Evolutionary conservation across 1,284 basidiomycete genomes (phyloP).

Genomic region (Sporisorium iseilematis-ciliati): DNA sequence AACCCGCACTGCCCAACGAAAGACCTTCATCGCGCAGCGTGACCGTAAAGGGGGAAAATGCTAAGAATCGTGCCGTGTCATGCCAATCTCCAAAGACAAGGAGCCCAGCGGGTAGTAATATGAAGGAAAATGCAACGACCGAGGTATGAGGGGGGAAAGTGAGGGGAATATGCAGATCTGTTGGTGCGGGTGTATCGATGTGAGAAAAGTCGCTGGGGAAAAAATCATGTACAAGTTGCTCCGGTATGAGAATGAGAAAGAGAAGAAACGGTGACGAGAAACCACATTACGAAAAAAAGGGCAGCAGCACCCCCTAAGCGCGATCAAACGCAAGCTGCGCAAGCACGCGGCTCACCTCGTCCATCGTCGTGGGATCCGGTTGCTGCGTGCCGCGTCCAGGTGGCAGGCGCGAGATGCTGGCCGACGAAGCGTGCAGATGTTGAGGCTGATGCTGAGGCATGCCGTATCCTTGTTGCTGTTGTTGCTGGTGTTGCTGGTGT

Average conservation of each 20-base stretch:
- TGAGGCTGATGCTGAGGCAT: constrained; percentile 34
- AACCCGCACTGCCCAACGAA: no score
- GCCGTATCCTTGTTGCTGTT: constrained; percentile 25
- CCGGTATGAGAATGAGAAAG: not conserved
- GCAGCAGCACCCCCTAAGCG: constrained; percentile 20
- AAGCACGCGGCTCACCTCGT: constrained; percentile 66
- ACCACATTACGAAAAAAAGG: not conserved
- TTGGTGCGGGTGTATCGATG: constrained; percentile 6
- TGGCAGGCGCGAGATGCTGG: constrained; percentile 58
- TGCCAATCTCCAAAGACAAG: not conserved
- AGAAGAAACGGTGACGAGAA: constrained; percentile 1
- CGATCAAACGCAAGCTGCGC: constrained; percentile 65
- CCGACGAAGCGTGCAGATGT: constrained; percentile 41
- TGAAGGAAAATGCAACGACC: not conserved
- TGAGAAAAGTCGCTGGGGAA: not conserved
- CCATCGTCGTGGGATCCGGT: constrained; percentile 57
- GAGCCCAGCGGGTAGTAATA: constrained; percentile 5
- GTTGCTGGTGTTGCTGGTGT: constrained; percentile 13
- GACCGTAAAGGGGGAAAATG: no score
- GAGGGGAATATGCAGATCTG: constrained; percentile 2
- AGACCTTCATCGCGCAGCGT: no score
- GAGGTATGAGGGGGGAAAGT: constrained; percentile 11
- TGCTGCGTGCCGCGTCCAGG: constrained; percentile 40
- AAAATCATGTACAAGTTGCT: constrained; percentile 14
- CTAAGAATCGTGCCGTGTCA: no score